Conservation (phyloP, 2,329 filamentous ascomycete species). For the Colletotrichum endophyticum region DNA sequence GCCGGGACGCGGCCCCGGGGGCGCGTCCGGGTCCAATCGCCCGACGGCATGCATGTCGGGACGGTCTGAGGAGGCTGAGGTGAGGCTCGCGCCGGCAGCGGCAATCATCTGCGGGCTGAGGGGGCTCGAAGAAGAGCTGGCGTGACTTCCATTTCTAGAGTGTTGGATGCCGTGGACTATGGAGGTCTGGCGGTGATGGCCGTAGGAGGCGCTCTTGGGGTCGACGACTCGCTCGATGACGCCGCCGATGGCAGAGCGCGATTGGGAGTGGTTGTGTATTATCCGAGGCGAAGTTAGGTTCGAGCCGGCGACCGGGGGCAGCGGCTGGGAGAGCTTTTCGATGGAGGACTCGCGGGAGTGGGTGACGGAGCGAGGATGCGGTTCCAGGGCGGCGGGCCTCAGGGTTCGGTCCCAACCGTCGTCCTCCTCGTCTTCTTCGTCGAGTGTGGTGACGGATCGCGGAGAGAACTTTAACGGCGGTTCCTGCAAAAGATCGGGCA, state of each 20-base stretch:
- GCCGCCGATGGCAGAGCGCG: slow-evolving; percentile 45
- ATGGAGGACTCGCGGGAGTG: slow-evolving; percentile 65
- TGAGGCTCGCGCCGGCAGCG: slow-evolving; percentile 62
- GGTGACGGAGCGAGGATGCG: slow-evolving; percentile 41
- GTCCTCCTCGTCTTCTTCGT: slow-evolving; percentile 56
- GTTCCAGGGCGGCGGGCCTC: slow-evolving; percentile 49
- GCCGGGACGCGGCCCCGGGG: slow-evolving; percentile 44
- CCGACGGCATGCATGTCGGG: slow-evolving; percentile 54
- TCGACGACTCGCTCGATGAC: slow-evolving; percentile 60
- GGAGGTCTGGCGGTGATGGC: slow-evolving; percentile 94
- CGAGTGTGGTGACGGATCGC: slow-evolving; percentile 54
- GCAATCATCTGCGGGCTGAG: slow-evolving; percentile 87
- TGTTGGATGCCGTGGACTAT: slow-evolving; percentile 98
- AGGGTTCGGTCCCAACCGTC: slow-evolving; percentile 57
- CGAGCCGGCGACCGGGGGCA: slow-evolving; percentile 19
- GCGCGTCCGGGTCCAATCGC: slow-evolving; percentile 49
- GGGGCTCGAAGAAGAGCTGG: slow-evolving; percentile 80
- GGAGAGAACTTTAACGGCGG: slow-evolving; percentile 55
- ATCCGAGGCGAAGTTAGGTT: slow-evolving; percentile 38
- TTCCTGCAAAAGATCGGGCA: slow-evolving; percentile 60
- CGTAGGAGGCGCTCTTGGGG: slow-evolving; percentile 65
- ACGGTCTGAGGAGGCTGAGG: slow-evolving; percentile 46
- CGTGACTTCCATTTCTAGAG: slow-evolving; percentile 85
- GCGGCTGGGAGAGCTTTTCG: slow-evolving; percentile 52
- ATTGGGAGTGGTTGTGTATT: slow-evolving; percentile 40